A percentile compares a stretch with the other conserved stretches of the same genome.
phyloP scores from a whole-genome alignment of 345 rosid genomes.

The Clarkia xantiana region DNA sequence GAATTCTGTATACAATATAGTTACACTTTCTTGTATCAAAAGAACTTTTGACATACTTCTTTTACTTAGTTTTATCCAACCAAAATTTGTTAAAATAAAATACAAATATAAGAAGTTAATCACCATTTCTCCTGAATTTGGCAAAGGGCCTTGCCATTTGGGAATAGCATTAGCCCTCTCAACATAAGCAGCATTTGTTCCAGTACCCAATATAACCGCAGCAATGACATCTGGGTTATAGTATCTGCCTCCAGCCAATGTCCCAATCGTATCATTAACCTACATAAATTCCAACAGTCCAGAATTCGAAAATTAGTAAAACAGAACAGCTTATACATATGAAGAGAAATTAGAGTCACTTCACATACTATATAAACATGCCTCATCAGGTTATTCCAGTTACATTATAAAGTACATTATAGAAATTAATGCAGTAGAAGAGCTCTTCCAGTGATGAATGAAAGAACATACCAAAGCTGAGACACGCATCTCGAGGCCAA shows the following conservation, averaged over 20 bases:
- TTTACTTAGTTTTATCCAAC: background rate
- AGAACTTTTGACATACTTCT: no score
- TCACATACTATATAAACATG: no score
- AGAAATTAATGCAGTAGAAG: background rate
- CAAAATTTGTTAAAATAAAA: background rate
- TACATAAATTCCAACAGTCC: slow-evolving; percentile 13
- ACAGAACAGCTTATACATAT: no score
- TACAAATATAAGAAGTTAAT: slow-evolving; percentile 3
- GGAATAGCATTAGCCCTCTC: slow-evolving; percentile 73
- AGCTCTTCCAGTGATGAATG: background rate
- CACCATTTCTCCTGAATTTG: slow-evolving; percentile 84
- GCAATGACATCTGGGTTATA: slow-evolving; percentile 47
- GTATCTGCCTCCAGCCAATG: slow-evolving; percentile 87
- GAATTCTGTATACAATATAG: background rate
- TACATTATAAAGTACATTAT: background rate
- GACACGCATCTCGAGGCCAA: slow-evolving; percentile 69
- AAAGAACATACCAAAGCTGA: slow-evolving; percentile 55
- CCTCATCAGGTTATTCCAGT: no score
- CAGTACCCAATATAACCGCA: slow-evolving; percentile 87
- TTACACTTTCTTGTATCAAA: no score
- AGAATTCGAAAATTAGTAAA: slow-evolving; percentile 1
- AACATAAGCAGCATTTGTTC: slow-evolving; percentile 84
- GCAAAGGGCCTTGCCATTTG: slow-evolving; percentile 71
- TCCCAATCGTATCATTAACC: slow-evolving; percentile 89
- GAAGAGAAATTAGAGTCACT: no score